A percentile compares a stretch with the other conserved stretches of the same genome.
Conservation (phyloP, 1,284 basidiomycete species). For the Gomphus bonarii region DNA sequence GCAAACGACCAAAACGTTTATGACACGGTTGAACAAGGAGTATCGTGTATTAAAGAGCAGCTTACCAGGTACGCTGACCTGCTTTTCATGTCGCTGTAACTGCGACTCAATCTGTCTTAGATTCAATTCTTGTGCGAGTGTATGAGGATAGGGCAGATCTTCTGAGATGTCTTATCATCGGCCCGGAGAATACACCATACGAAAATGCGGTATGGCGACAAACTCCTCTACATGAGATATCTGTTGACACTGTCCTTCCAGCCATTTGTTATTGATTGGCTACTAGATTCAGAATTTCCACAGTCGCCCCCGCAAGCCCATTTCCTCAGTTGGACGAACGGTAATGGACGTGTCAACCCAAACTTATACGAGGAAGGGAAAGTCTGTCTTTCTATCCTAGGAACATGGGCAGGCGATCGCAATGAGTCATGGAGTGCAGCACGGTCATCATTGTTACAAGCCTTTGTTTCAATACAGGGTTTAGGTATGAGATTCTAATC, state of each 20-base stretch:
- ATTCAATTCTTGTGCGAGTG: constrained; percentile 36
- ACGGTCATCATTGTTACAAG: constrained; percentile 80
- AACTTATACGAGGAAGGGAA: constrained; percentile 96
- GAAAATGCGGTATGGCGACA: constrained; percentile 48
- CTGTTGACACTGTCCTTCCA: not conserved
- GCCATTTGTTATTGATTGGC: constrained; percentile 92
- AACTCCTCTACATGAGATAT: not conserved
- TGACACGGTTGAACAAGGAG: constrained; percentile 70
- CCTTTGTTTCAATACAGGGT: constrained; percentile 89
- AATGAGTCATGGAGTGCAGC: constrained; percentile 78
- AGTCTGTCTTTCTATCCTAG: constrained; percentile 85
- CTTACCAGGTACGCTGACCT: constrained; percentile 57
- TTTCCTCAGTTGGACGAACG: constrained; percentile 91
- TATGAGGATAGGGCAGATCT: constrained; percentile 76
- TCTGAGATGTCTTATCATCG: constrained; percentile 81
- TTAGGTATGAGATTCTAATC: constrained; percentile 25
- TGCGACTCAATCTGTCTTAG: constrained; percentile 14
- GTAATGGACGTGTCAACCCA: constrained; percentile 78
- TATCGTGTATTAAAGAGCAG: constrained; percentile 73
- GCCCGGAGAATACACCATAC: constrained; percentile 89
- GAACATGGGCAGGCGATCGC: constrained; percentile 86
- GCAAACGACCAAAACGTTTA: constrained; percentile 63
- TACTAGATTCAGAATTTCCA: constrained; percentile 82
- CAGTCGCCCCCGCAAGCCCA: constrained; percentile 80
- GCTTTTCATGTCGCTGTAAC: constrained; percentile 9